Conservation (phyloP, 1,284 basidiomycete species). For the Phellopilus nigrolimitatus region DNA sequence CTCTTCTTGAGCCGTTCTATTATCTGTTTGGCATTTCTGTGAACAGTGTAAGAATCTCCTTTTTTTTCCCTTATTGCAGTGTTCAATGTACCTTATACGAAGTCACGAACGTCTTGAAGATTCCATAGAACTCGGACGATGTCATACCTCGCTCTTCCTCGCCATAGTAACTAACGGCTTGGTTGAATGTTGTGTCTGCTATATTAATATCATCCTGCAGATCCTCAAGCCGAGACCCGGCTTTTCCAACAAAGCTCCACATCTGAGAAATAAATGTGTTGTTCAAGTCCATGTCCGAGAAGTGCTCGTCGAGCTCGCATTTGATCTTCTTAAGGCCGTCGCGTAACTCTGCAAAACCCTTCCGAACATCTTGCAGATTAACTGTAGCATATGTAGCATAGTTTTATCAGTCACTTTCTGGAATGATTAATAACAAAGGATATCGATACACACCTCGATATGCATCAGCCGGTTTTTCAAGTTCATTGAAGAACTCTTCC, state of each 20-base stretch:
- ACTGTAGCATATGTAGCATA: conserved; percentile 38
- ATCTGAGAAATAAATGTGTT: conserved; percentile 85
- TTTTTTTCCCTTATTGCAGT: too few relatives aligned
- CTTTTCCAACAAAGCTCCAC: conserved; percentile 81
- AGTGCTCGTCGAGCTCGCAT: conserved; percentile 75
- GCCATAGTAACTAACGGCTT: conserved; percentile 85
- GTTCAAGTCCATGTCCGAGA: conserved; percentile 60
- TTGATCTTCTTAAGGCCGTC: conserved; percentile 76
- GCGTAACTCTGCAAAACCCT: conserved; percentile 67
- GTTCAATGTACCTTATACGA: conserved; percentile 71
- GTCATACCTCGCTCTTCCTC: conserved; percentile 83
- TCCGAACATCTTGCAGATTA: conserved; percentile 73
- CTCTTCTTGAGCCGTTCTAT: conserved; percentile 65
- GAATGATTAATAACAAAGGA: background rate
- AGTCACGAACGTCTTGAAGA: conserved; percentile 92
- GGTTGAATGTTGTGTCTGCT: conserved; percentile 75
- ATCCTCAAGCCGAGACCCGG: conserved; percentile 71
- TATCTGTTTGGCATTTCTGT: conserved; percentile 86
- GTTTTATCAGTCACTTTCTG: background rate
- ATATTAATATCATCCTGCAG: conserved; percentile 81
- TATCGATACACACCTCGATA: conserved; percentile 67
- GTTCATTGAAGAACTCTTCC: conserved; percentile 85
- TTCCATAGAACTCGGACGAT: conserved; percentile 87
- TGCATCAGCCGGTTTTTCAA: conserved; percentile 86
- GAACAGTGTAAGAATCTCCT: background rate